Conservation (phyloP, 768 basidiomycete genomes). For the Dendrothele bispora region DNA sequence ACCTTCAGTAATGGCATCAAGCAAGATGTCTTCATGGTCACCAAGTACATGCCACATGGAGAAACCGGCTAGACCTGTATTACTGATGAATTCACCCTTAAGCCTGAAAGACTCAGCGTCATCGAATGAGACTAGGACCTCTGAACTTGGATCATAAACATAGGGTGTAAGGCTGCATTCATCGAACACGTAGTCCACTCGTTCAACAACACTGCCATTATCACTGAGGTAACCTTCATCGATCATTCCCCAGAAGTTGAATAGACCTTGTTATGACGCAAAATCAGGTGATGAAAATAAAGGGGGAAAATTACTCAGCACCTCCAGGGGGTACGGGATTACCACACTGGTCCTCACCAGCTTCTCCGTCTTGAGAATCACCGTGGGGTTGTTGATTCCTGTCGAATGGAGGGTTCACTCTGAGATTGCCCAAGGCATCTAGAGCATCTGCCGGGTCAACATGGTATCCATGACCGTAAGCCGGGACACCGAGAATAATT, state of each 20-base stretch:
- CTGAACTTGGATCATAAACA: conserved; percentile 53
- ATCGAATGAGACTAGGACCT: conserved; percentile 68
- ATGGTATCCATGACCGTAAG: conserved; percentile 74
- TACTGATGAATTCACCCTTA: conserved; percentile 62
- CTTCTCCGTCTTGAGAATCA: not conserved
- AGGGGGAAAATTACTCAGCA: too few relatives aligned
- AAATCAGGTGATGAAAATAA: too few relatives aligned
- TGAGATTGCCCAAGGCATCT: conserved; percentile 28
- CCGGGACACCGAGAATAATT: conserved; percentile 76
- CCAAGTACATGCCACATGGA: conserved; percentile 67
- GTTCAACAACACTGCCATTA: conserved; percentile 42
- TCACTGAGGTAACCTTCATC: conserved; percentile 48
- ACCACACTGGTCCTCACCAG: conserved; percentile 49
- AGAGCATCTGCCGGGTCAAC: conserved; percentile 39
- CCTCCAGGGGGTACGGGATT: not conserved
- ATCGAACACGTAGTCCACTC: conserved; percentile 59
- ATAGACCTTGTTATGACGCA: conserved; percentile 56
- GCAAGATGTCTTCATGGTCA: conserved; percentile 54
- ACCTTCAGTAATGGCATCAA: conserved; percentile 49
- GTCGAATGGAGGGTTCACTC: conserved; percentile 50
- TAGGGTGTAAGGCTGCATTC: conserved; percentile 76
- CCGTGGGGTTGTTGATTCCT: conserved; percentile 34
- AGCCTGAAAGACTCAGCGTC: conserved; percentile 58
- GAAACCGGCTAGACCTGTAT: conserved; percentile 55
- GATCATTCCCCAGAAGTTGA: conserved; percentile 63